A percentile compares a stretch with the other conserved stretches of the same genome.
phyloP scores from a whole-genome alignment of 2,329 filamentous ascomycete genomes.

The Aspergillus quadricinctus region DNA sequence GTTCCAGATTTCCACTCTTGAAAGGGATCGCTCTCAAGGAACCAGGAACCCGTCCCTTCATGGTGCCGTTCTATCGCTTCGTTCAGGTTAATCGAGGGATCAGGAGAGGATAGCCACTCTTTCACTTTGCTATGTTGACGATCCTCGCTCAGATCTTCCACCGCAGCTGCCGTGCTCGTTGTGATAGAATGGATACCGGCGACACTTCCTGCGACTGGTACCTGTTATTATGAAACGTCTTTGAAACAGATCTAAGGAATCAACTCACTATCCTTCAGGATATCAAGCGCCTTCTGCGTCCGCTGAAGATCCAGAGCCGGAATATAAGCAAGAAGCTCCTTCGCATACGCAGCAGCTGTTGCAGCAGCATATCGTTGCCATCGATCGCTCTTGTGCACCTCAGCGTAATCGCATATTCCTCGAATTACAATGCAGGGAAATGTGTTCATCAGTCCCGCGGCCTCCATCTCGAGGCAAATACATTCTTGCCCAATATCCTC shows the following conservation, averaged over 20 bases:
- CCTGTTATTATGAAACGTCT: too few species aligned
- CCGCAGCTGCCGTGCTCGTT: too few species aligned
- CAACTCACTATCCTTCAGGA: too few species aligned
- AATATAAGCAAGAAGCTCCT: neutral
- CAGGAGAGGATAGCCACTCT: neutral
- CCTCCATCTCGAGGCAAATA: neutral
- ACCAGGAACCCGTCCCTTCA: neutral
- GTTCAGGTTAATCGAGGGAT: neutral
- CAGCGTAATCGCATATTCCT: conserved; percentile 8
- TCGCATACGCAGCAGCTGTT: conserved; percentile 8
- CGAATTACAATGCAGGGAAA: conserved; percentile 5
- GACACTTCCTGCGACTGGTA: too few species aligned
- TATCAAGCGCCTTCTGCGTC: too few species aligned
- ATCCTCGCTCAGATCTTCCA: too few species aligned
- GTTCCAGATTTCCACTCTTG: neutral
- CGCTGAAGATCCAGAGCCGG: too few species aligned
- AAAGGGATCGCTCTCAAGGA: neutral
- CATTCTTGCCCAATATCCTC: too few species aligned
- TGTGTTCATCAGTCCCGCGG: too few species aligned
- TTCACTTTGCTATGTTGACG: too few species aligned
- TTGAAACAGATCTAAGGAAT: too few species aligned
- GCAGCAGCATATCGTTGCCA: conserved; percentile 8
- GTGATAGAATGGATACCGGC: too few species aligned
- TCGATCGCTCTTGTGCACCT: conserved; percentile 8
- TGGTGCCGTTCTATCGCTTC: neutral